Conservation (phyloP, 31 red algal genomes). For the Odonthalia washingtoniensis region DNA sequence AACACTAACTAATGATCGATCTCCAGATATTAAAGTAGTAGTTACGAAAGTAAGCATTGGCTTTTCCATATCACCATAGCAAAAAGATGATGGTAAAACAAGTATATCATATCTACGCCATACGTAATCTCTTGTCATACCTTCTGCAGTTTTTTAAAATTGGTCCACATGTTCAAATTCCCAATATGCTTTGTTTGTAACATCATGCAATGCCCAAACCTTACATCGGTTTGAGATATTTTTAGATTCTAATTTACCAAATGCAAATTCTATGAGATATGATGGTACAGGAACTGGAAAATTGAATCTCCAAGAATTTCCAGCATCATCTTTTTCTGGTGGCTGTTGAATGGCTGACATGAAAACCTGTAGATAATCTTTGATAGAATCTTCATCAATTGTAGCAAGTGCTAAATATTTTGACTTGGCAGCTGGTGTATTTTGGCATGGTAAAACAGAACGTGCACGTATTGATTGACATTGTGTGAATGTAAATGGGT, state of each 20-base stretch:
- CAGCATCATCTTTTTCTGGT: constrained; percentile 27
- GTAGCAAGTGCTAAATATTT: constrained; percentile 64
- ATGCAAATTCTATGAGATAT: constrained; percentile 85
- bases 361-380: constrained; percentile 58
- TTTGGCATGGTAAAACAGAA: constrained; percentile 91
- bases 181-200: constrained; percentile 54
- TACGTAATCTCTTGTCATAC: constrained; percentile 74
- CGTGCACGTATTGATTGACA: constrained; percentile 87
- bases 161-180: constrained; percentile 79
- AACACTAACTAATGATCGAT: constrained; percentile 86
- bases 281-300: constrained; percentile 68
- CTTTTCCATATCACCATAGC: constrained; percentile 95
- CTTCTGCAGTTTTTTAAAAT: constrained; percentile 73
- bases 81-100: constrained; percentile 77
- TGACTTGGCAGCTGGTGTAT: constrained; percentile 80
- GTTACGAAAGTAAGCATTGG: constrained; percentile 94
- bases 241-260: constrained; percentile 61
- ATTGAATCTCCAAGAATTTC: constrained; percentile 48
- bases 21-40: constrained; percentile 81
- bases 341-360: constrained; percentile 68
- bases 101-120: constrained; percentile 89
- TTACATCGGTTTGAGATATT: constrained; percentile 56
- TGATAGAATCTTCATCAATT: constrained; percentile 44
- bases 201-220: constrained; percentile 67
- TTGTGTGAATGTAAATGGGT: constrained; percentile 88